Evolutionary conservation across 1,284 basidiomycete species (phyloP), one percentile per base, ranked within the genome.

Genomic region (Leccinum holopus): DNA sequence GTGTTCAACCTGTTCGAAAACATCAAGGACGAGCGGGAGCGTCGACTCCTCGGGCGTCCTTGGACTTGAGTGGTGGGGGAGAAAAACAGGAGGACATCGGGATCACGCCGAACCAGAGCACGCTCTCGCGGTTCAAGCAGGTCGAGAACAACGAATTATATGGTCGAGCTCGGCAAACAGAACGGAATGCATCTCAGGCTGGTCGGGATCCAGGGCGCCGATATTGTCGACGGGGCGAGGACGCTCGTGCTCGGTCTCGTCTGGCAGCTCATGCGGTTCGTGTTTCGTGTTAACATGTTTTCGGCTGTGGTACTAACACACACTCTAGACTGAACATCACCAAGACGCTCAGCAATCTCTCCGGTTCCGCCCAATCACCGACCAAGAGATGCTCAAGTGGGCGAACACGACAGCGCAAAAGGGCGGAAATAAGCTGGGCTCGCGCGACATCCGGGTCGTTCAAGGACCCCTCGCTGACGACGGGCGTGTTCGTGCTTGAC

Each of bases 121-220:
- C 88, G 60, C 82, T 99, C 25, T 95, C 94, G 41, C 84, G 95
- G 60, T 99, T 98, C 85, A 99, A 99, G 82, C 89, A 89, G 53
- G 95, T 99, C 39, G 97, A 99, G 79, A 99, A 99, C 79, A 28
- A 98, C 94, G 60, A 99, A 99, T 77, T 99, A 99, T 71, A 88
- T 82, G 5, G 91, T 98, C 58, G 97, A 99, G 59, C 87, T 99
- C 16, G 96, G 88, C 16, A 94, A 91, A 77, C 88, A 92, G 73
- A 95, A 93, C 74, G 88, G 91, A 56, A 94, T 99, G 94, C 94
- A 94, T 76, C 83, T 21, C 21, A 21, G 21, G 21, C 21, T 99
- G 65, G 95, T 99, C 61, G 96, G 96, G 25, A 98, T 99, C 68
- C 97, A 99, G 76, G 97, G 97, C 10, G 88, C 95, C 2, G 97